A percentile compares a stretch with the other conserved stretches of the same genome.
Evolutionary conservation across 257 asterid species (phyloP).

Genomic region (Verbena officinalis): DNA sequence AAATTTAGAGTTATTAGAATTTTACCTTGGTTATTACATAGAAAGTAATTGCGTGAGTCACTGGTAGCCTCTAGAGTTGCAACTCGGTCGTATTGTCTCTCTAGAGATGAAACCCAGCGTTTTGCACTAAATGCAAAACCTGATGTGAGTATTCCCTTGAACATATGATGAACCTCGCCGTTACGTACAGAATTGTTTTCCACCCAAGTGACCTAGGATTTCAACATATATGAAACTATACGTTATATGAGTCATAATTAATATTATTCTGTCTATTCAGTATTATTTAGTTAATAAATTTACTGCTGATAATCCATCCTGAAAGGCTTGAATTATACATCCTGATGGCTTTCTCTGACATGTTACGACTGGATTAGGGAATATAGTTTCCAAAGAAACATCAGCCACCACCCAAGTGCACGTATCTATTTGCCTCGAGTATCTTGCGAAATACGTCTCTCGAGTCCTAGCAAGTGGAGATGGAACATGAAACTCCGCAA

Average conservation of each 20-base stretch:
- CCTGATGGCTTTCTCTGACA: conserved; percentile 63
- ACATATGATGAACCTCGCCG: conserved; percentile 26
- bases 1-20: no score
- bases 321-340: conserved; percentile 52
- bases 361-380: conserved; percentile 37
- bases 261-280: no score
- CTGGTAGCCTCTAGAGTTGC: conserved; percentile 31
- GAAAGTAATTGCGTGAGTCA: conserved; percentile 11
- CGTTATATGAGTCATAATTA: no score
- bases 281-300: neutral
- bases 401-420: conserved; percentile 58
- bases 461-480: conserved; percentile 51
- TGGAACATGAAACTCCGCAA: conserved; percentile 50
- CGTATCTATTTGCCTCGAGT: conserved; percentile 40
- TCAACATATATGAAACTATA: neutral
- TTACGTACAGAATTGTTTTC: conserved; percentile 46
- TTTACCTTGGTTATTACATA: conserved; percentile 32
- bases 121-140: conserved; percentile 44
- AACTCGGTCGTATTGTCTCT: conserved; percentile 41
- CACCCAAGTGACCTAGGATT: conserved; percentile 59
- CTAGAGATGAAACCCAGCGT: conserved; percentile 58
- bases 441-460: conserved; percentile 50
- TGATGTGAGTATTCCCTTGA: conserved; percentile 32
- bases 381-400: conserved; percentile 53
- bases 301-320: conserved; percentile 48